Conservation (phyloP, 2,329 filamentous ascomycete genomes). For the Periconia digitata region DNA sequence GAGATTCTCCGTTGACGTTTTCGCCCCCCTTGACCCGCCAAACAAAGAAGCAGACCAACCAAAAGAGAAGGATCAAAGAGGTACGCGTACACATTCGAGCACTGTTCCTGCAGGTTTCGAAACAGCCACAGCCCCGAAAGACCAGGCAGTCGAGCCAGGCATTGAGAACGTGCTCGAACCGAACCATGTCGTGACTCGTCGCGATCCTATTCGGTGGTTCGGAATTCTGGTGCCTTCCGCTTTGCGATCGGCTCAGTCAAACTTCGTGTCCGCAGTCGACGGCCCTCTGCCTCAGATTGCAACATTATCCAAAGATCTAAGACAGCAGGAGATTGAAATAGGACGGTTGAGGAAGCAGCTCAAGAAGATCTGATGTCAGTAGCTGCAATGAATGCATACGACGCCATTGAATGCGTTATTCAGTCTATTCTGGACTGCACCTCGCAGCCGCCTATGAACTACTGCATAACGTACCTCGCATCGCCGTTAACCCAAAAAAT, state of each 20-base stretch:
- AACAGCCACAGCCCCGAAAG: conserved; percentile 5
- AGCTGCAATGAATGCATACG: neutral
- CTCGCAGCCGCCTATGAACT: neutral
- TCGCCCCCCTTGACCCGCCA: neutral
- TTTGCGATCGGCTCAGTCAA: conserved; percentile 59
- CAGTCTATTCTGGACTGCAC: too few species aligned
- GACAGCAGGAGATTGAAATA: conserved; percentile 68
- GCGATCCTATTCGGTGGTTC: conserved; percentile 61
- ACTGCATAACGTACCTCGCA: neutral
- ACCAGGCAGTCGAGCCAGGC: neutral
- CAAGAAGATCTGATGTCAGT: conserved; percentile 32
- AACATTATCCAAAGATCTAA: conserved; percentile 62
- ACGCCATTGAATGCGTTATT: neutral
- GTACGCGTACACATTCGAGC: neutral
- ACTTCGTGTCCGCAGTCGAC: conserved; percentile 60
- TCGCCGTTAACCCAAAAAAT: neutral
- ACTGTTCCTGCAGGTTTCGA: conserved; percentile 3
- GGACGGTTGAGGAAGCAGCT: conserved; percentile 56
- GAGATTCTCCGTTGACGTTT: conserved; percentile 1
- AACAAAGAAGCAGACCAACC: neutral
- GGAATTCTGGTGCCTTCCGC: conserved; percentile 55
- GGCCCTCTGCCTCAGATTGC: conserved; percentile 60
- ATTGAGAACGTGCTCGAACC: neutral
- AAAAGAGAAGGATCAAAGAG: neutral
- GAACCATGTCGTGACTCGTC: neutral